Conservation (phyloP, 306 rosid species). For the Castanea mollissima region DNA sequence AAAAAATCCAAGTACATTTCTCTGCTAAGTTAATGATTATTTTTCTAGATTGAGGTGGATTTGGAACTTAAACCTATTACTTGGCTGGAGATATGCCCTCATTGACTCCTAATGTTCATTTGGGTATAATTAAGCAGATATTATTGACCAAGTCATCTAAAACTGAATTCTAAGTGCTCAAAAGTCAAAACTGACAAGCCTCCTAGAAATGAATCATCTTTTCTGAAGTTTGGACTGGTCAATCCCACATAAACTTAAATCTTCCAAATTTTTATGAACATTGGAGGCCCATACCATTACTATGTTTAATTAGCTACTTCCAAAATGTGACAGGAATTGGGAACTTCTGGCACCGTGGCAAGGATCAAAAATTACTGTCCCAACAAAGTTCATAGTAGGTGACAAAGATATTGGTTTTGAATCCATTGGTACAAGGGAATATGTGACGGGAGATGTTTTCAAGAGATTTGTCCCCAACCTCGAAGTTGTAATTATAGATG, state of each 20-base stretch:
- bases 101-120: background rate
- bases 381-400: constrained; percentile 33
- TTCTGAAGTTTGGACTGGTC: background rate
- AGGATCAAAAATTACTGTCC: constrained; percentile 33
- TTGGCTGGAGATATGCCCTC: no score
- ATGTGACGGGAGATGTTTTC: constrained; percentile 35
- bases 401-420: constrained; percentile 33
- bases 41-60: no score
- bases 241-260: background rate
- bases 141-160: background rate
- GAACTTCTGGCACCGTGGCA: constrained; percentile 53
- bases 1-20: no score
- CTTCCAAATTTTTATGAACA: background rate
- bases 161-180: background rate
- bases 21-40: no score
- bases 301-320: background rate
- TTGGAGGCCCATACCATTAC: background rate
- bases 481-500: constrained; percentile 35
- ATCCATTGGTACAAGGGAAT: constrained; percentile 29
- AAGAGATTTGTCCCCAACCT: constrained; percentile 41
- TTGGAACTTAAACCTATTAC: no score
- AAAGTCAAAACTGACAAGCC: background rate
- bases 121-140: background rate
- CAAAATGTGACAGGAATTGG: constrained; percentile 39
- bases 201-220: background rate